Evolutionary conservation across 129 eudicot genomes (phyloP).

Genomic region (Saussurea involucrata): DNA sequence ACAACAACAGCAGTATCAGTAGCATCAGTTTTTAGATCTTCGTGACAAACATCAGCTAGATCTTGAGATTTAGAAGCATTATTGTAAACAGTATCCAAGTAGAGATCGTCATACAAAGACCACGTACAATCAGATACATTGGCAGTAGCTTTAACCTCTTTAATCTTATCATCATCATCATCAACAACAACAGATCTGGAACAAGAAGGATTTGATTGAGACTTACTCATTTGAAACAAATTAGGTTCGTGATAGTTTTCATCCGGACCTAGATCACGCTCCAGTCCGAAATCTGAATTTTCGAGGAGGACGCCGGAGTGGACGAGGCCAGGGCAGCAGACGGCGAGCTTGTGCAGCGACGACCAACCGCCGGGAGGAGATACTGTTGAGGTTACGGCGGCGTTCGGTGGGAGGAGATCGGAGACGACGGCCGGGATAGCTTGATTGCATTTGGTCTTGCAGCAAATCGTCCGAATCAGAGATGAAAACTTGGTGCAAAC

Average conservation of each 20-base stretch:
- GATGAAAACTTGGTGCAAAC: slow-evolving; percentile 67
- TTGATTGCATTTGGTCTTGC: slow-evolving; percentile 48
- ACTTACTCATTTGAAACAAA: slow-evolving; percentile 14
- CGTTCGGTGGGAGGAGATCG: slow-evolving; percentile 48
- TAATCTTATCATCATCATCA: slow-evolving; percentile 2
- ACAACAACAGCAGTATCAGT: no score
- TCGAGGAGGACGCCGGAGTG: slow-evolving; percentile 74
- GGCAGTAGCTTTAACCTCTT: not conserved
- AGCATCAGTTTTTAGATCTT: not conserved
- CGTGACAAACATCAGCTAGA: slow-evolving; percentile 18
- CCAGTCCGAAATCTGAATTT: slow-evolving; percentile 82
- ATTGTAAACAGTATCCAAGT: slow-evolving; percentile 58
- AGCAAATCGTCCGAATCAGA: slow-evolving; percentile 55
- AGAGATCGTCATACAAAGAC: slow-evolving; percentile 74
- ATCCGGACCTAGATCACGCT: slow-evolving; percentile 73
- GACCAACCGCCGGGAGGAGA: slow-evolving; percentile 70
- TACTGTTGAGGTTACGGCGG: slow-evolving; percentile 14
- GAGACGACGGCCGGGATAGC: slow-evolving; percentile 55
- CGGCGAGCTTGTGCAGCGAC: slow-evolving; percentile 72
- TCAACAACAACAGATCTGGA: slow-evolving; percentile 13
- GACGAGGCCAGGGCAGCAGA: slow-evolving; percentile 80
- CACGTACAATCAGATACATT: slow-evolving; percentile 40
- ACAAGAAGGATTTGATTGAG: slow-evolving; percentile 21
- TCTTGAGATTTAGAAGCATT: slow-evolving; percentile 29
- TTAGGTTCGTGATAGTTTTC: slow-evolving; percentile 29